Base-by-base conservation (phyloP, 176 grass and related monocot genomes). In the Dactylis glomerata region DNA sequence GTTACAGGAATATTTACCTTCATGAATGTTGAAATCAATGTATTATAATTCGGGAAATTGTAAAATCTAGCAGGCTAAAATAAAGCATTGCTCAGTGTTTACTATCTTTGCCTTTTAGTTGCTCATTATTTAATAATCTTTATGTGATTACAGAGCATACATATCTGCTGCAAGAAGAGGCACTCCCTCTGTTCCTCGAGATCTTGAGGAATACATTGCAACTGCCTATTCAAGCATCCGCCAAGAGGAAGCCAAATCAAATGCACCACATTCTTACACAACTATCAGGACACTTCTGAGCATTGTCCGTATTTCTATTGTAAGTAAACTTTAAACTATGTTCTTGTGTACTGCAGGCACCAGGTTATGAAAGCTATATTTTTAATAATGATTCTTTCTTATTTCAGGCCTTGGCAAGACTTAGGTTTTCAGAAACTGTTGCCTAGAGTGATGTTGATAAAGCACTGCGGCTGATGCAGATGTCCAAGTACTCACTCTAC, bases 241-340 rank as follows among this genome's bases (percentile, higher is more conserved):
- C 49, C 97, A 99, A 86, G 97, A 99, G 78, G 97, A 99, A 87
- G 92, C 97, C n/a, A 99, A 93, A 87, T 99, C 97, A 31, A 99
- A 99, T 84, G 97, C 97, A 59, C 97, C 97, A 10, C 92, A 95
- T 70, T 96, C 97, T 80, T 99, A 99, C 55, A 99, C 97, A 64
- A 99, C 97, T 37, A 90, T 99, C 58, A 89, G 97, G 49, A 99
- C 97, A 51, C 97, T 96, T 49, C 85, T 99, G 33, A 99, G 97
- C 84, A 99, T 99, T 38, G 91, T 99, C 51, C 97, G 97, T 3
- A 96, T 99, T 85, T 99, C 97, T 22, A 92, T 99, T 88, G 97
- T 99, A 87, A 94, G 97, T 76, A 37, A 83, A 80, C 37, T 83
- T 61, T 6, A n/a, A n/a, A 76, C 13, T 12, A 15, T 76, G 5